Evolutionary conservation across 192 early-diverging fungal species (phyloP), one percentile per base, ranked within the genome.

Genomic region (Geranomyces michiganensis): DNA sequence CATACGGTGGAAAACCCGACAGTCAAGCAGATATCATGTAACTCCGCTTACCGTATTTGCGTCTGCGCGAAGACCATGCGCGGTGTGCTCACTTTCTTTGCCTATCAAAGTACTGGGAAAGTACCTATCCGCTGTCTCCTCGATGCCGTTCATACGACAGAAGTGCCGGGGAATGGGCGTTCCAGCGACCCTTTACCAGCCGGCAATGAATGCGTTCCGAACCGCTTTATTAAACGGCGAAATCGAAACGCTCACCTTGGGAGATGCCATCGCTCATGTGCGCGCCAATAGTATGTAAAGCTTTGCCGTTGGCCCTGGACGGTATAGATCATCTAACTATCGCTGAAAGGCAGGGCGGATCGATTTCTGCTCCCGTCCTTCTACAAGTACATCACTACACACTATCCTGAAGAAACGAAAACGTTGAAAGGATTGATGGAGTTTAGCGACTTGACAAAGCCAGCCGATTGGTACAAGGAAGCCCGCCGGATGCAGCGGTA

Each of bases 401-500:
- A 47, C 9, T 47, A 46, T 17, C 65, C 71, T 17, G 67, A 49
- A 10, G 26, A 67, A 12, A 32, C 53, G 10, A 22, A 55, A 24
- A 33, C 58, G 15, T 44, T 83, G 22, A 19, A 22, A 12, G 56
- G 68, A 8, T 60, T 83, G 19, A 67, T 75, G 36, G 65, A 85
- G 60, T 81, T 93, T 59, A 87, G 84, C 31, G 93, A 97, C 67
- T 68, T 94, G 36, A 80, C 90, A 36, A 89, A 81, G 62, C 96
- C 96, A 15, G 83, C 87, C 36, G 93, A 94, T 68, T 94, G 92
- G 92, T 85, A 83, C 75, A 82, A 87, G 0, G 78, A 77, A 12
- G 90, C 95, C 17, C 87, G 96, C 30, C 76, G 80, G 46, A 81
- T 92, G 78, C 84, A 91, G 56, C 82, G 94, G 87, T 89, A 81